Evolutionary conservation across 1,284 basidiomycete genomes (phyloP).

Genomic region (Ustilago crameri): DNA sequence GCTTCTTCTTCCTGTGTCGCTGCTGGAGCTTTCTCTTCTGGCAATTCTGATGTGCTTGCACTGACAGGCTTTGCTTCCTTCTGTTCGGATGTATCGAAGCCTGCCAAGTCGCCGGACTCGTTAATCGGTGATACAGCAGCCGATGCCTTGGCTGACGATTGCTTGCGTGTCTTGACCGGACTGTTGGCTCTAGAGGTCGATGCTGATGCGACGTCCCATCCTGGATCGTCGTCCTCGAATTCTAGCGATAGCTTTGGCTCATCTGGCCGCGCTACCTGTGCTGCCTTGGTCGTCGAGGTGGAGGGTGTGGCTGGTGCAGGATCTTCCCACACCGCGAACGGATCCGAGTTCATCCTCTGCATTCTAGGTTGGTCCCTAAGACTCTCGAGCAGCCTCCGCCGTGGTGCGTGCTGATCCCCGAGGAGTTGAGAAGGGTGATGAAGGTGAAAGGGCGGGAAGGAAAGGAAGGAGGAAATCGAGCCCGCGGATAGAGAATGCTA

Average conservation of each 20-base stretch:
- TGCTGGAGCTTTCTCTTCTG: not conserved
- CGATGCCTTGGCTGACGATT: not conserved
- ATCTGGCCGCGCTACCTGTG: not conserved
- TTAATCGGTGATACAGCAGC: not conserved
- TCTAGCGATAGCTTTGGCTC: conserved; percentile 23
- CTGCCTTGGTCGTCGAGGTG: conserved; percentile 1
- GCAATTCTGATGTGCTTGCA: not conserved
- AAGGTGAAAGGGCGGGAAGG: too few species aligned
- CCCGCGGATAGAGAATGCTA: not conserved
- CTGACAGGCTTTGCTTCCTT: not conserved
- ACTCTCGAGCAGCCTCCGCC: not conserved
- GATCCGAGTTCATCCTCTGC: conserved; percentile 37
- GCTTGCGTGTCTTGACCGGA: conserved; percentile 33
- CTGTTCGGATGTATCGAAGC: not conserved
- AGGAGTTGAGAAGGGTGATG: too few species aligned
- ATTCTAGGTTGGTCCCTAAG: not conserved
- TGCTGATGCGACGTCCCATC: conserved; percentile 31
- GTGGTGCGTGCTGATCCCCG: too few species aligned
- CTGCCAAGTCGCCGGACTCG: not conserved
- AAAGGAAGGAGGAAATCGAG: too few species aligned
- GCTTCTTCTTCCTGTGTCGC: not conserved
- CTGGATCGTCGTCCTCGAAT: conserved; percentile 38
- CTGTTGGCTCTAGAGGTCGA: conserved; percentile 28
- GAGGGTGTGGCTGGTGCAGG: conserved; percentile 16
- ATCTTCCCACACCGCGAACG: conserved; percentile 49